Evolutionary conservation across 2,329 filamentous ascomycete genomes (phyloP).

Genomic region (Cladorrhinum sp.): DNA sequence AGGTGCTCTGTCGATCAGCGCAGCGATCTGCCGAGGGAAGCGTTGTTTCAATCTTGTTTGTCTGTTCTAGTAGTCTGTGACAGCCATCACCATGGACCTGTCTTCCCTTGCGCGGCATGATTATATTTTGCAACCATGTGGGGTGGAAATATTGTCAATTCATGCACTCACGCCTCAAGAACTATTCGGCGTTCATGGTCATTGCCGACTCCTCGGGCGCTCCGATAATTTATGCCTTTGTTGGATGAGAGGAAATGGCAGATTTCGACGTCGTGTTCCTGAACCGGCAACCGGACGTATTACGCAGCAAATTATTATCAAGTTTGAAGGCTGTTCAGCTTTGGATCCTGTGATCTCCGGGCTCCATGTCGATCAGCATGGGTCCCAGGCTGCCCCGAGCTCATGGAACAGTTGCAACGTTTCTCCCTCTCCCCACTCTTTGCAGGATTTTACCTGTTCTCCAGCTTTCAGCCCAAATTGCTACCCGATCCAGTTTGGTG

Average conservation of each 20-base stretch:
- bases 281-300: too few relatives aligned
- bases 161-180: not conserved
- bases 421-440: not conserved
- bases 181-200: not conserved
- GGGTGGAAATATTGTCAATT: not conserved
- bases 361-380: constrained; percentile 9
- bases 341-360: not conserved
- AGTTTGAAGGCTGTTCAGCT: not conserved
- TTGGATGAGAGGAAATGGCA: not conserved
- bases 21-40: constrained; percentile 21
- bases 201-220: not conserved
- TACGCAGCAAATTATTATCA: not conserved
- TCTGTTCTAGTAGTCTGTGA: not conserved
- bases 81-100: not conserved
- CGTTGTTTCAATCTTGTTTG: not conserved
- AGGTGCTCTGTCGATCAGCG: constrained; percentile 27
- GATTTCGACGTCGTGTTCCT: too few relatives aligned
- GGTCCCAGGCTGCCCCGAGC: constrained; percentile 3
- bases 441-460: not conserved
- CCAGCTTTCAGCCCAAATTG: constrained; percentile 5
- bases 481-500: constrained; percentile 7
- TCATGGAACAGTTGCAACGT: constrained; percentile 9
- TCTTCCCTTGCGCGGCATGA: not conserved
- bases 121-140: not conserved
- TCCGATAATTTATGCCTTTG: not conserved